Evolutionary conservation across 768 basidiomycete genomes (phyloP).

Genomic region (Leucosporidium scottii): DNA sequence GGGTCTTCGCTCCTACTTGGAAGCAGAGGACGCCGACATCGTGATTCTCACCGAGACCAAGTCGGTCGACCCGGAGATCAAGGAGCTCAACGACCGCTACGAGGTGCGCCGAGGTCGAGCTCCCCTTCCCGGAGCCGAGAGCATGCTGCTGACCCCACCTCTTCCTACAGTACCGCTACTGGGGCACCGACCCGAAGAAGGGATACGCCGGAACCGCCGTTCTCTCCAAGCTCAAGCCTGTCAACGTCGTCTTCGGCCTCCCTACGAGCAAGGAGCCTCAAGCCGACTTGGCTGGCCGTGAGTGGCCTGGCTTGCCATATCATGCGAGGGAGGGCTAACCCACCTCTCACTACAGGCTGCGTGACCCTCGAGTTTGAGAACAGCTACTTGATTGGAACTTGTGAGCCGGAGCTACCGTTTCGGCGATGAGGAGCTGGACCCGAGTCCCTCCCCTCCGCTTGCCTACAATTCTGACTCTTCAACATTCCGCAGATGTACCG

Average conservation of each 20-base stretch:
- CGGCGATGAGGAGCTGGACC: no score
- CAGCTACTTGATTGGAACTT: conserved; percentile 56
- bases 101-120: neutral
- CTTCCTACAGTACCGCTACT: conserved; percentile 29
- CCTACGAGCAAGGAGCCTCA: conserved; percentile 60
- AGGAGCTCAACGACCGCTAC: conserved; percentile 18
- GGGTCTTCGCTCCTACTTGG: conserved; percentile 75
- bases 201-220: conserved; percentile 75
- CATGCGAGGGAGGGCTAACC: no score
- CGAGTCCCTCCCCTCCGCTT: neutral
- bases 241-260: conserved; percentile 59
- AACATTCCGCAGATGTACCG: conserved; percentile 59
- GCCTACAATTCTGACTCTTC: neutral
- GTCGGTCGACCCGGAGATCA: conserved; percentile 45
- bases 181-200: conserved; percentile 52
- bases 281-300: conserved; percentile 49
- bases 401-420: neutral
- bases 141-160: neutral
- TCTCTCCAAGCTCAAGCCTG: conserved; percentile 66
- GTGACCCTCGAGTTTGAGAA: conserved; percentile 71
- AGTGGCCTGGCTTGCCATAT: neutral
- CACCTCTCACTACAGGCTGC: conserved; percentile 48
- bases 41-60: conserved; percentile 82
- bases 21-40: conserved; percentile 79
- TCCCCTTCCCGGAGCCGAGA: neutral